Conservation (phyloP, 768 basidiomycete genomes). For the Clavulina sp. region DNA sequence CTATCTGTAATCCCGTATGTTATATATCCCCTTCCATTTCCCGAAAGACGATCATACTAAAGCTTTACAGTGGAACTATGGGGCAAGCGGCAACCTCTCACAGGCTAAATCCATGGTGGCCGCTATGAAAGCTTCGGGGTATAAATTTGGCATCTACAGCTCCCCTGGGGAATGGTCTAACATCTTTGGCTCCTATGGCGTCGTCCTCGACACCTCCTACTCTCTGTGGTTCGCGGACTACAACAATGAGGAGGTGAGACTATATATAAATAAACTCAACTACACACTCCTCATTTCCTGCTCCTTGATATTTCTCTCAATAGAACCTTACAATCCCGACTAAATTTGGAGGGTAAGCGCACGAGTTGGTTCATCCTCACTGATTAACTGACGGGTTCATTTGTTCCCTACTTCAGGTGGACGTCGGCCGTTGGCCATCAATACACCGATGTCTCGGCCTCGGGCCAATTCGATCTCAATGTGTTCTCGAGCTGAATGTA, state of each 20-base stretch:
- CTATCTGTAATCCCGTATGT: background rate
- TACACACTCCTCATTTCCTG: no score
- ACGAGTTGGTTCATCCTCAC: background rate
- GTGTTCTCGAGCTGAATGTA: constrained; percentile 8
- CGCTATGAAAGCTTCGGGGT: constrained; percentile 2
- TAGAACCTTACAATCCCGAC: background rate
- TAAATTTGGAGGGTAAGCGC: background rate
- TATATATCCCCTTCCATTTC: background rate
- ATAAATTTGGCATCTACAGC: constrained; percentile 7
- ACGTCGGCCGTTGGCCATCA: constrained; percentile 17
- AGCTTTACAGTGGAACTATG: constrained; percentile 6
- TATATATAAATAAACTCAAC: no score
- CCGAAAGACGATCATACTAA: background rate
- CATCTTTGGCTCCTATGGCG: constrained; percentile 3
- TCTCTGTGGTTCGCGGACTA: constrained; percentile 6
- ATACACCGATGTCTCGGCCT: constrained; percentile 17
- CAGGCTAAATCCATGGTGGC: constrained; percentile 2
- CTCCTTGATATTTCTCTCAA: no score
- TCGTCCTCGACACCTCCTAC: constrained; percentile 2
- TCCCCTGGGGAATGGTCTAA: constrained; percentile 6
- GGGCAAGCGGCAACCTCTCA: constrained; percentile 1
- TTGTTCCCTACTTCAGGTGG: background rate
- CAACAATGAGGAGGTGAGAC: background rate
- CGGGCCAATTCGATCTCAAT: constrained; percentile 17
- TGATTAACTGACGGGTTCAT: background rate